Percentiles rank a stretch among this genome's conserved stretches.
Conservation (phyloP, 305 asterid genomes). For the Solanum hybrid region DNA sequence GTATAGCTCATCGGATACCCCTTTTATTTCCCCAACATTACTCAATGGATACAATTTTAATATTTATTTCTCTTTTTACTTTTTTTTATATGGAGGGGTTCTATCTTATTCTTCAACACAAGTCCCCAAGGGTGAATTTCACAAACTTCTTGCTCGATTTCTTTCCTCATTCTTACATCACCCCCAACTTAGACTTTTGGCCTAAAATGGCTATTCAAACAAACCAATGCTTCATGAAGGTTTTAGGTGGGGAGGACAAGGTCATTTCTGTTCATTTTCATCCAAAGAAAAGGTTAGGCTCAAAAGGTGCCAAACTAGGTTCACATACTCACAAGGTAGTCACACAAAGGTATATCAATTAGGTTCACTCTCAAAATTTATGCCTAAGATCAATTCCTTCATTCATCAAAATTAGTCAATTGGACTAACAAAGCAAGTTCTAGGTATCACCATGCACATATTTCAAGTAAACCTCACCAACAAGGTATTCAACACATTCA, state of each 20-base stretch:
- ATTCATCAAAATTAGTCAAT: neutral
- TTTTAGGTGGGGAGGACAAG: neutral
- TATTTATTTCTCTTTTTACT: neutral
- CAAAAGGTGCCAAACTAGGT: neutral
- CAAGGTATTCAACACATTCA: neutral
- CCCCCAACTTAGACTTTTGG: no score
- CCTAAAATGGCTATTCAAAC: neutral
- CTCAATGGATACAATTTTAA: neutral
- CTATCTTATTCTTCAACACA: neutral
- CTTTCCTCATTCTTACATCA: neutral
- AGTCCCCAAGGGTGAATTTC: neutral
- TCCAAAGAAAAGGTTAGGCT: neutral
- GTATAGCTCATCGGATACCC: neutral
- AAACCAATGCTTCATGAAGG: neutral
- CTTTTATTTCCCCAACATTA: neutral
- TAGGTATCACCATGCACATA: neutral
- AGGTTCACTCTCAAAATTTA: neutral
- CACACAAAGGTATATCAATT: neutral
- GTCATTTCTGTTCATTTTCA: neutral
- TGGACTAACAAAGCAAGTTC: neutral
- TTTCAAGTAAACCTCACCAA: neutral
- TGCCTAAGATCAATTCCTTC: neutral
- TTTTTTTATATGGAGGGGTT: neutral
- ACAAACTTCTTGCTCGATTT: neutral
- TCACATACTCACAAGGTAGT: neutral